phyloP scores from a whole-genome alignment of 2,329 filamentous ascomycete species.

The Penicillium sumatraense region DNA sequence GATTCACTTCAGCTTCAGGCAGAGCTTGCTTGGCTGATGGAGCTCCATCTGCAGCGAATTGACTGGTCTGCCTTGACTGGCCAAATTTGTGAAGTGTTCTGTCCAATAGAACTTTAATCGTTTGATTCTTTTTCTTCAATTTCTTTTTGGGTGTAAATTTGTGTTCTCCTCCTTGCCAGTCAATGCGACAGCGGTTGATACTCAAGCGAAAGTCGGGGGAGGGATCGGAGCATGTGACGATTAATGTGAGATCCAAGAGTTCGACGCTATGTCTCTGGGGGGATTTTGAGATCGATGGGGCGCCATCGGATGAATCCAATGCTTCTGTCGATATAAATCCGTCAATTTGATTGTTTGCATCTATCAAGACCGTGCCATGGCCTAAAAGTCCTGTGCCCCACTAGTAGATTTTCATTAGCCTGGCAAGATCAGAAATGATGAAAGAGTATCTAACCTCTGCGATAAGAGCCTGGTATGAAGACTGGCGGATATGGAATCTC shows the following conservation, averaged over 20 bases:
- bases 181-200: slow-evolving; percentile 31
- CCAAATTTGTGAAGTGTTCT: slow-evolving; percentile 16
- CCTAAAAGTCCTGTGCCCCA: slow-evolving; percentile 28
- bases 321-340: slow-evolving; percentile 35
- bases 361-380: slow-evolving; percentile 36
- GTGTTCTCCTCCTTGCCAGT: slow-evolving; percentile 21
- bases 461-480: slow-evolving; percentile 29
- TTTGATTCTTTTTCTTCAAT: slow-evolving; percentile 23
- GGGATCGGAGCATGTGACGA: slow-evolving; percentile 34
- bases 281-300: slow-evolving; percentile 21
- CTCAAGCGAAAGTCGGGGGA: slow-evolving; percentile 30
- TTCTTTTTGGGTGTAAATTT: slow-evolving; percentile 22
- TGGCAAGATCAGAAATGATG: background rate
- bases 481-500: slow-evolving; percentile 28
- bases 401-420: slow-evolving; percentile 23
- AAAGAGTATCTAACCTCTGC: slow-evolving; percentile 29
- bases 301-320: slow-evolving; percentile 24
- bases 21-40: slow-evolving; percentile 10
- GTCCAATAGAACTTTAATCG: slow-evolving; percentile 23
- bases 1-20: background rate
- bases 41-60: background rate
- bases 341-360: slow-evolving; percentile 39
- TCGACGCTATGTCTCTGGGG: slow-evolving; percentile 35
- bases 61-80: background rate
- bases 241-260: slow-evolving; percentile 40